These are phyloP conservation scores for Rubroboletus pulcherrimus DNA, from an alignment of 768 basidiomycete genomes.

Conservation along the genomic window DNA sequence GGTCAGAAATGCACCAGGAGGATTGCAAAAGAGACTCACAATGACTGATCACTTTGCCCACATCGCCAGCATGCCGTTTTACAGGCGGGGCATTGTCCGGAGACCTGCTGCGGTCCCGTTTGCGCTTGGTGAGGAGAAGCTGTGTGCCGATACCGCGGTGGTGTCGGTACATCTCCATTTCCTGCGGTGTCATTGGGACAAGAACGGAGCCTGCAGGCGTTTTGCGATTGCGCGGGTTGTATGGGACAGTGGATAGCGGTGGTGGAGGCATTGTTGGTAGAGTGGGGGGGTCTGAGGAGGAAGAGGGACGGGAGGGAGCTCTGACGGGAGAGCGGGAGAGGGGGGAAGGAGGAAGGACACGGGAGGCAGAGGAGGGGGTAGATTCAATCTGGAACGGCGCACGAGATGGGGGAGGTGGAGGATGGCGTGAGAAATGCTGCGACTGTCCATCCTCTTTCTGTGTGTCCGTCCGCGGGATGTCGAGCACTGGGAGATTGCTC, in stretches of 20 bases:
- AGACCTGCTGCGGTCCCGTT: slow-evolving; percentile 41
- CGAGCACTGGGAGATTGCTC: slow-evolving; percentile 30
- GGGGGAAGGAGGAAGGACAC: slow-evolving; percentile 27
- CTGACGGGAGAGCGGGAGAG: slow-evolving; percentile 27
- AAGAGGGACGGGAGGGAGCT: slow-evolving; percentile 34
- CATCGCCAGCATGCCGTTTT: slow-evolving; percentile 63
- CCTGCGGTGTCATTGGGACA: slow-evolving; percentile 58
- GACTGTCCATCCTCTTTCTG: slow-evolving; percentile 19
- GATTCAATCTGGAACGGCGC: slow-evolving; percentile 22
- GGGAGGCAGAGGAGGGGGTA: slow-evolving; percentile 18
- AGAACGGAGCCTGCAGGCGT: slow-evolving; percentile 61
- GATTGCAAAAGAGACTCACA: slow-evolving; percentile 47
- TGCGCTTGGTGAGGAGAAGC: slow-evolving; percentile 49
- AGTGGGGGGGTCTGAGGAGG: slow-evolving; percentile 31
- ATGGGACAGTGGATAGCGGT: slow-evolving; percentile 44
- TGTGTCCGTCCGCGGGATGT: slow-evolving; percentile 30
- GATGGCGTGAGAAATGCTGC: slow-evolving; percentile 26
- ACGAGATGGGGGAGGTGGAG: slow-evolving; percentile 18
- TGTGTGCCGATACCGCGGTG: slow-evolving; percentile 55
- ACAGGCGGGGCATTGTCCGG: slow-evolving; percentile 39
- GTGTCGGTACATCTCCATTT: slow-evolving; percentile 56
- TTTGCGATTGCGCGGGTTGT: slow-evolving; percentile 59
- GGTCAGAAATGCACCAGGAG: slow-evolving; percentile 3
- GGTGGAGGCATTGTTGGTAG: slow-evolving; percentile 27
- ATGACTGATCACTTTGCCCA: slow-evolving; percentile 70